These are phyloP conservation scores for Hypoxylon rickii DNA, from an alignment of 495 filamentous ascomycete species.

Conservation along the genomic window DNA sequence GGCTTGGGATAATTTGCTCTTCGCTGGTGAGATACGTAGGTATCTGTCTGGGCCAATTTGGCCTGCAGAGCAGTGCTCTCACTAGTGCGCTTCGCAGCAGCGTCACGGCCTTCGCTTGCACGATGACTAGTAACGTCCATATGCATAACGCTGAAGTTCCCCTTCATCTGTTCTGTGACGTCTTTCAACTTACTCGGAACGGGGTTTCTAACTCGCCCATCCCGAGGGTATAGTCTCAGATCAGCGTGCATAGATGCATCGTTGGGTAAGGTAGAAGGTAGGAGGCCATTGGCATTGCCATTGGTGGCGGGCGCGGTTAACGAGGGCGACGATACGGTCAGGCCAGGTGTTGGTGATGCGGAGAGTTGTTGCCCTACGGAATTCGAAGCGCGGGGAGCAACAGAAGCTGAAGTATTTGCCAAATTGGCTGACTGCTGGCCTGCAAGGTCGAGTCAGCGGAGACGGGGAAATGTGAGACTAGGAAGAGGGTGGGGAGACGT, in stretches of 20 bases:
- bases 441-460: conserved; percentile 29
- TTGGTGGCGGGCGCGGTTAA: conserved; percentile 24
- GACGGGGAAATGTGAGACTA: neutral
- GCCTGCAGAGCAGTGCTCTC: conserved; percentile 59
- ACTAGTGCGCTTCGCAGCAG: conserved; percentile 59
- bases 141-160: conserved; percentile 63
- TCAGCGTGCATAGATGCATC: conserved; percentile 36
- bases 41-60: conserved; percentile 54
- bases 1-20: conserved; percentile 47
- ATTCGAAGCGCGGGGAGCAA: conserved; percentile 21
- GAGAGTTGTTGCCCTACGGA: conserved; percentile 24
- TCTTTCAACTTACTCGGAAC: conserved; percentile 62
- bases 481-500: conserved; percentile 10
- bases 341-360: conserved; percentile 28
- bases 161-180: conserved; percentile 60
- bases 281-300: conserved; percentile 32
- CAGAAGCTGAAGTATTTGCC: conserved; percentile 34
- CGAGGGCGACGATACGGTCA: conserved; percentile 29
- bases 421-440: conserved; percentile 38
- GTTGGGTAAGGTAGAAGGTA: conserved; percentile 27
- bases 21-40: conserved; percentile 52
- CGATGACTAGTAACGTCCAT: conserved; percentile 55
- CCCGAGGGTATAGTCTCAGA: conserved; percentile 43
- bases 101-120: conserved; percentile 52
- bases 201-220: conserved; percentile 61